Base-by-base conservation (phyloP, 1,284 basidiomycete genomes). In the Hymenochaete sp. region DNA sequence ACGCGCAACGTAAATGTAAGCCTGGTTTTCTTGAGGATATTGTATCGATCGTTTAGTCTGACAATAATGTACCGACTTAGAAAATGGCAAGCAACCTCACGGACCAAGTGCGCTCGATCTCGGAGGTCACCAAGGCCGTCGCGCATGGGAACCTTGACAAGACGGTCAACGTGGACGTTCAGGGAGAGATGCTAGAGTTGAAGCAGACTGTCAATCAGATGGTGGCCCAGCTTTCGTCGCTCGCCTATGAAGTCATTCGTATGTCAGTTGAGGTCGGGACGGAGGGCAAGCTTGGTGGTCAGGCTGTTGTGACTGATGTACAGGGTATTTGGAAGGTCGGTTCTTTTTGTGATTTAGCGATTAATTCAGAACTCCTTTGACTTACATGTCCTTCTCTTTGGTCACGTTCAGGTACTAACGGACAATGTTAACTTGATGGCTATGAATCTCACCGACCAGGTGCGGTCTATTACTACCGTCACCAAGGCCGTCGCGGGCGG, bases 71-170 rank as follows among this genome's bases (percentile, higher is more conserved):
- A 28, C 43, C 26, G 19, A 27, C n/a, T 21, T 53, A 75, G 72
- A 89, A 86, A 81, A 92, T 85, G 79, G 92, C 92, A 0, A 79
- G 78, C 42, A 96, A 95, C 62, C 70, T 98, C 56, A 98, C 95
- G 1, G 86, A 93, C 57, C 95, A 98, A 76, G 95, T 98, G 54
- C 84, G 93, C 55, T 93, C 91, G 48, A 98, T 98, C 52, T 95
- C 95, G 1, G 82, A 90, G 58, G 95, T 98, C 38, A 98, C 96
- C 24, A 98, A 95, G 62, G 90, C 91, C 35, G 95, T 98, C 53
- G 95, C 96, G 1, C 73, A 84, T 51, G 96, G 96, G 45, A 91
- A 98, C 59, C 69, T 98, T 42, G 79, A 73, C 53, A 87, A 92
- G 63, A 82, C 83, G 35, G 91, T 98, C 63, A 83, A 91, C 52